Conservation (phyloP, 2,329 filamentous ascomycete genomes). For the Penicillium sp. region DNA sequence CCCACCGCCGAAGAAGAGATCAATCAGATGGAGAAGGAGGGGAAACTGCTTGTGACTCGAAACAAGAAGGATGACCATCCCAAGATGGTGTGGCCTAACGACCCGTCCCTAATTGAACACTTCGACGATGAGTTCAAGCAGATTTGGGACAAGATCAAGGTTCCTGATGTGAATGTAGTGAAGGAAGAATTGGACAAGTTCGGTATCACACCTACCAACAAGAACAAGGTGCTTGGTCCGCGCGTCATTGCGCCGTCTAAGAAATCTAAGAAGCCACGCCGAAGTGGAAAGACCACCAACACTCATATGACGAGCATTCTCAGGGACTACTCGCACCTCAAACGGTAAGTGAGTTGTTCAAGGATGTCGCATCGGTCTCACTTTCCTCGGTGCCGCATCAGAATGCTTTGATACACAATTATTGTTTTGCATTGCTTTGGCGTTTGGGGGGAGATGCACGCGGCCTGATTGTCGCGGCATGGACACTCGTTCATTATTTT, state of each 20-base stretch:
- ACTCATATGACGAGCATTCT: slow-evolving; percentile 80
- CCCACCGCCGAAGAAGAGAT: slow-evolving; percentile 77
- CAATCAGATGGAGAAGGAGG: slow-evolving; percentile 70
- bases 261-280: slow-evolving; percentile 71
- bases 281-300: slow-evolving; percentile 79
- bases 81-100: slow-evolving; percentile 84
- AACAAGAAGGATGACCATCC: slow-evolving; percentile 91
- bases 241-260: slow-evolving; percentile 59
- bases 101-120: slow-evolving; percentile 69
- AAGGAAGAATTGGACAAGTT: slow-evolving; percentile 73
- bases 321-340: slow-evolving; percentile 64
- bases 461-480: background rate
- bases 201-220: slow-evolving; percentile 79
- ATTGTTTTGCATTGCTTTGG: slow-evolving; percentile 23
- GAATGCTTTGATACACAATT: background rate
- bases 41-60: slow-evolving; percentile 78
- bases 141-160: slow-evolving; percentile 77
- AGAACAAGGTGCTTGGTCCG: slow-evolving; percentile 65
- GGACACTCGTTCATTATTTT: background rate
- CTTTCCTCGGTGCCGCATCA: background rate
- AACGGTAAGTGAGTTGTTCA: slow-evolving; percentile 29
- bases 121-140: slow-evolving; percentile 80
- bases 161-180: slow-evolving; percentile 74
- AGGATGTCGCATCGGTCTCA: background rate
- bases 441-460: slow-evolving; percentile 10